phyloP scores from a whole-genome alignment of 208 protist species.

The Porcisia deanei region DNA sequence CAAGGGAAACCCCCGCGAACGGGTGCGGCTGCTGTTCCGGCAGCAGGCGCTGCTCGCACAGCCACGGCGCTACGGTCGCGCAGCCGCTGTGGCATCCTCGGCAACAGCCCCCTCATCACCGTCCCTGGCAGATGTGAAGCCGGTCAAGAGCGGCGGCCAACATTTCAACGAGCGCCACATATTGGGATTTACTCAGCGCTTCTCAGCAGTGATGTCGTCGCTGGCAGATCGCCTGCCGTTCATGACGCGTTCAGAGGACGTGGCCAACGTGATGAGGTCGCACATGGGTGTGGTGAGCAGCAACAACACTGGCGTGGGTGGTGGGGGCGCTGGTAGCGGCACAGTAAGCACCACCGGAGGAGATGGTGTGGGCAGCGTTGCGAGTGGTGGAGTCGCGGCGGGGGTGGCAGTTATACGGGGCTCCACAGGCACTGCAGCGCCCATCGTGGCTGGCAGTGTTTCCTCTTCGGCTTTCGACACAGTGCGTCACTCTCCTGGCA shows the following conservation, averaged over 20 bases:
- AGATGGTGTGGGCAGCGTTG: not conserved
- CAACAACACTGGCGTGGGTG: slow-evolving; percentile 5
- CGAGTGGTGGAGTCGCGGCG: slow-evolving; percentile 1
- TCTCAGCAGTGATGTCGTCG: slow-evolving; percentile 53
- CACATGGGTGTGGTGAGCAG: not conserved
- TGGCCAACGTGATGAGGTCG: not conserved
- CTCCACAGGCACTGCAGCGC: slow-evolving; percentile 5
- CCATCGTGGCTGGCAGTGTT: not conserved
- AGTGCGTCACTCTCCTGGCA: not conserved
- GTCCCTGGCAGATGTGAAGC: slow-evolving; percentile 27
- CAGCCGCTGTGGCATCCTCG: slow-evolving; percentile 1
- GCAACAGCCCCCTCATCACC: slow-evolving; percentile 11
- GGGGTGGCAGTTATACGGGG: not conserved
- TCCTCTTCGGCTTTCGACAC: not conserved
- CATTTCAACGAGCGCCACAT: slow-evolving; percentile 75
- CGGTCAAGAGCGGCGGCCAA: slow-evolving; percentile 53
- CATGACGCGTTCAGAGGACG: slow-evolving; percentile 7
- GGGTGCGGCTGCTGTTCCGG: slow-evolving; percentile 43
- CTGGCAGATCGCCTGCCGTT: slow-evolving; percentile 41
- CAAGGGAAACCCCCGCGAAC: slow-evolving; percentile 70
- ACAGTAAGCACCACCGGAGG: not conserved
- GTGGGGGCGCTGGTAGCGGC: slow-evolving; percentile 2
- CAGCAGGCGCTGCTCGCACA: slow-evolving; percentile 27
- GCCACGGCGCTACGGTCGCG: slow-evolving; percentile 9
- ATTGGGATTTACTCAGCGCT: slow-evolving; percentile 64